Conservation (phyloP, 495 filamentous ascomycete genomes). For the Penicillium diatomitis region DNA sequence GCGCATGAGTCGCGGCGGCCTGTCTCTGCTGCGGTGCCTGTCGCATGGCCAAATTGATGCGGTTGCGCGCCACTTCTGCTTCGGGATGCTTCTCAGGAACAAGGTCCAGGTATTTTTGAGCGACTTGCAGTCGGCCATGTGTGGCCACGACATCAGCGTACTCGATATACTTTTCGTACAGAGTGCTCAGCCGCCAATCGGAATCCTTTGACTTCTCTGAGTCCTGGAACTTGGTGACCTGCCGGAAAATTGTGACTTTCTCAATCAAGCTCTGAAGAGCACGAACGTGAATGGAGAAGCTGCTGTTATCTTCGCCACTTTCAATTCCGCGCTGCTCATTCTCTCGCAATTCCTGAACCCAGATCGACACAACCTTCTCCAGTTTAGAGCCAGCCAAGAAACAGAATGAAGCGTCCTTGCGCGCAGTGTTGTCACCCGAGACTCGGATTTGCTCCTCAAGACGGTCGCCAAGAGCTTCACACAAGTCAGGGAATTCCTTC, state of each 20-base stretch:
- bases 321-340: slow-evolving; percentile 66
- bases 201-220: slow-evolving; percentile 54
- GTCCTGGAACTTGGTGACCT: slow-evolving; percentile 87
- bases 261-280: slow-evolving; percentile 90
- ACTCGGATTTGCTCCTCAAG: slow-evolving; percentile 59
- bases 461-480: slow-evolving; percentile 88
- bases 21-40: slow-evolving; percentile 44
- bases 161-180: slow-evolving; percentile 95
- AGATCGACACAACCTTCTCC: slow-evolving; percentile 91
- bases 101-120: slow-evolving; percentile 85
- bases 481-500: slow-evolving; percentile 90
- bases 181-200: slow-evolving; percentile 78
- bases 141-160: slow-evolving; percentile 92
- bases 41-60: slow-evolving; percentile 76
- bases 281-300: slow-evolving; percentile 85
- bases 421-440: slow-evolving; percentile 41
- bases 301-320: slow-evolving; percentile 57
- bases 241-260: slow-evolving; percentile 94
- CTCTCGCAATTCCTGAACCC: slow-evolving; percentile 81
- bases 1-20: slow-evolving; percentile 14
- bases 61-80: slow-evolving; percentile 77
- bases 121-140: slow-evolving; percentile 76
- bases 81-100: slow-evolving; percentile 79
- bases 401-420: slow-evolving; percentile 91
- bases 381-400: slow-evolving; percentile 91